Conservation (phyloP, 1,139 yeast species). For the Saccharomyces hybrid region DNA sequence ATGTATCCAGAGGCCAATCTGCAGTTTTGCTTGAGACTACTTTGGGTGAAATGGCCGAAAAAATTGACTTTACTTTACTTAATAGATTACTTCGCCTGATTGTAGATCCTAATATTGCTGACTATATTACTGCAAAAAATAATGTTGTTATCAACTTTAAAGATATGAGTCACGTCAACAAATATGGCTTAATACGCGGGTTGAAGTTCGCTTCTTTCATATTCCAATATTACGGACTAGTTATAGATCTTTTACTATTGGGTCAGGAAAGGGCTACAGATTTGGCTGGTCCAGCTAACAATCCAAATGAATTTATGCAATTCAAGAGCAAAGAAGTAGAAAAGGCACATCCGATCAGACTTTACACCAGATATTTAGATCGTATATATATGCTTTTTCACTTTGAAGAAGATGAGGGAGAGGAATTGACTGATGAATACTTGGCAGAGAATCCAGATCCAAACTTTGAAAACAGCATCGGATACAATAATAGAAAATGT, state of each 20-base stretch:
- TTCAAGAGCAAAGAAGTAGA: constrained; percentile 56
- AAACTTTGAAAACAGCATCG: constrained; percentile 76
- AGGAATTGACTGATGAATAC: constrained; percentile 67
- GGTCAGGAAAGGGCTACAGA: constrained; percentile 87
- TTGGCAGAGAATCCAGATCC: constrained; percentile 87
- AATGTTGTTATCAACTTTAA: constrained; percentile 77
- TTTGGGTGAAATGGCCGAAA: constrained; percentile 66
- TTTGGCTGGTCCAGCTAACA: constrained; percentile 67
- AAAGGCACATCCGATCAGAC: constrained; percentile 61
- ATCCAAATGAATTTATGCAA: constrained; percentile 74
- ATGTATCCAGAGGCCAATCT: constrained; percentile 61
- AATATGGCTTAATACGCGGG: constrained; percentile 82
- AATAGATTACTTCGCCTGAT: constrained; percentile 74
- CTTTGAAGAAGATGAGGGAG: constrained; percentile 65
- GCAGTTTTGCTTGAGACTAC: constrained; percentile 80
- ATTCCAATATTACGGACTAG: constrained; percentile 82
- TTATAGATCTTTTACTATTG: constrained; percentile 69
- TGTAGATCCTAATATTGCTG: constrained; percentile 89
- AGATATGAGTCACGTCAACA: constrained; percentile 92
- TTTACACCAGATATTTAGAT: constrained; percentile 80
- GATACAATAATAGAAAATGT: constrained; percentile 81
- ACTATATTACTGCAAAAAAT: constrained; percentile 87
- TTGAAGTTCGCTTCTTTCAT: constrained; percentile 86
- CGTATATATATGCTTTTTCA: constrained; percentile 73
- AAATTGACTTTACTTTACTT: constrained; percentile 78